Conservation (phyloP, 192 early-diverging fungal genomes). For the Coemansia erecta region DNA sequence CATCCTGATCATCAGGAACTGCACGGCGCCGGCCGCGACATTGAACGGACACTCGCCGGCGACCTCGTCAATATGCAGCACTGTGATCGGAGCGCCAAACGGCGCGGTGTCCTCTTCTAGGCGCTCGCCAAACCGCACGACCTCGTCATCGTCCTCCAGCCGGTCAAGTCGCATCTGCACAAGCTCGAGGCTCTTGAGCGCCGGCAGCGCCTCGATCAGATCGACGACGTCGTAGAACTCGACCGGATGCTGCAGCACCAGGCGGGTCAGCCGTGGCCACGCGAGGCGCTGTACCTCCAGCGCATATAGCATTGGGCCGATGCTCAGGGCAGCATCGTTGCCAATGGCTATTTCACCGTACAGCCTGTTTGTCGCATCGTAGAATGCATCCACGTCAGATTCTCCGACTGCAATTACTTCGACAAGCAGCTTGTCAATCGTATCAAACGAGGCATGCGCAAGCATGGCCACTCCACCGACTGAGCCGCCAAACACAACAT, state of each 20-base stretch:
- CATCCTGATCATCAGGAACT: constrained; percentile 6
- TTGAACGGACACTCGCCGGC: neutral
- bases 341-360: neutral
- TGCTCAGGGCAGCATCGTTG: neutral
- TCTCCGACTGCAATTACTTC: neutral
- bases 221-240: neutral
- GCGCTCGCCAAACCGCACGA: neutral
- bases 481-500: neutral
- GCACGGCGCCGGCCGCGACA: neutral
- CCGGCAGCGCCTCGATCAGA: neutral
- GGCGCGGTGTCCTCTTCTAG: neutral
- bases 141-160: neutral
- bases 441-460: neutral
- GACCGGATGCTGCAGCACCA: neutral
- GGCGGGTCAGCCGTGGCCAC: neutral
- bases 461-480: neutral
- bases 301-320: neutral
- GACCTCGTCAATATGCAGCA: neutral
- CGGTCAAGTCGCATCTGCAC: neutral
- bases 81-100: neutral
- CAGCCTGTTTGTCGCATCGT: constrained; percentile 1
- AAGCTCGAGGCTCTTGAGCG: neutral
- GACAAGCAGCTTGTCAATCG: neutral
- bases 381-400: neutral
- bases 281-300: neutral